These are phyloP conservation scores for Cyberlindnera japonica DNA, from an alignment of 805 yeast species.

Conservation along the genomic window DNA sequence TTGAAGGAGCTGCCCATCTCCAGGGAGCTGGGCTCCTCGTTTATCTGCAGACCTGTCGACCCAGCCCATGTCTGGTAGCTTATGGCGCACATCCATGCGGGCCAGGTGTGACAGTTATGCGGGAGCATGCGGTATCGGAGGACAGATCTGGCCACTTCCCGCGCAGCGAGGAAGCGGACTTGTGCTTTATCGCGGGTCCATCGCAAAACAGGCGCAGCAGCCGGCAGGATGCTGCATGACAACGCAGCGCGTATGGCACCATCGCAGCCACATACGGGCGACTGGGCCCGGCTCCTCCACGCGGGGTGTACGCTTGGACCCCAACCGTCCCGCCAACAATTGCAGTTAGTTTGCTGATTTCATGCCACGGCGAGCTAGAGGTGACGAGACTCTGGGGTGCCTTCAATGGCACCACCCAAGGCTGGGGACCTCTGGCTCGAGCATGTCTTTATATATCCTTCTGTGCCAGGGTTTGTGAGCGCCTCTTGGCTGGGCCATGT, in stretches of 20 bases:
- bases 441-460: too few relatives aligned
- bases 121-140: neutral
- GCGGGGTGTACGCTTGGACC: too few relatives aligned
- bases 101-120: too few relatives aligned
- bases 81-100: too few relatives aligned
- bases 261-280: neutral
- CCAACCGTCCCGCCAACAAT: neutral
- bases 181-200: neutral
- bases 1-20: too few relatives aligned
- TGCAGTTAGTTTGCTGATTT: constrained; percentile 1
- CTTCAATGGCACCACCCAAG: too few relatives aligned
- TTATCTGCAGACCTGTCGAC: neutral
- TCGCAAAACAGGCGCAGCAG: neutral
- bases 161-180: neutral
- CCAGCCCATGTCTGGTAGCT: too few relatives aligned
- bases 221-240: neutral
- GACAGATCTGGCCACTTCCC: neutral
- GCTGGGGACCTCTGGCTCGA: neutral
- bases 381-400: neutral
- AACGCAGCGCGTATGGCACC: neutral
- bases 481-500: too few relatives aligned
- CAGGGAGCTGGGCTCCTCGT: too few relatives aligned
- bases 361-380: neutral
- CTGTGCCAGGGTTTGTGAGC: too few relatives aligned
- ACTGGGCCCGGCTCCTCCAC: neutral